Conservation (phyloP, 31 red algal genomes). For the Endocladia muricata region DNA sequence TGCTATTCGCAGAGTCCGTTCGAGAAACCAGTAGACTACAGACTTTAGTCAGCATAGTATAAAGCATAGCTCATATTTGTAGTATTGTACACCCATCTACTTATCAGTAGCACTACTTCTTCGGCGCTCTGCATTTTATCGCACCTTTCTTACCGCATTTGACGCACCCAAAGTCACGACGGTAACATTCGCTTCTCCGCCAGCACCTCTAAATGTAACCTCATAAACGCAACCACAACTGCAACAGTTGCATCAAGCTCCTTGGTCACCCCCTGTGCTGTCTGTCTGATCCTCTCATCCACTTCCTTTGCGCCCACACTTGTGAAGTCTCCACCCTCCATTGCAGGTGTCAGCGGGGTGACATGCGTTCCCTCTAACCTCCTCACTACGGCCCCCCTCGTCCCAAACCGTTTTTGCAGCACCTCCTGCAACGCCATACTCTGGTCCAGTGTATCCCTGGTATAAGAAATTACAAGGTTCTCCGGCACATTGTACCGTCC, state of each 20-base stretch:
- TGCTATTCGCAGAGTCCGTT: too few species aligned
- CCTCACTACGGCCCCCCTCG: background rate
- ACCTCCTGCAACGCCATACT: background rate
- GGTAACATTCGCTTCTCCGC: background rate
- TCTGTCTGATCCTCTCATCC: slow-evolving; percentile 10
- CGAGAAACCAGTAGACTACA: too few species aligned
- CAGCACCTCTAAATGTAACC: slow-evolving; percentile 30
- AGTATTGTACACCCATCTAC: too few species aligned
- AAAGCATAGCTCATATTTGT: too few species aligned
- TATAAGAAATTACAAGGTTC: slow-evolving; percentile 25
- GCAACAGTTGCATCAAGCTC: slow-evolving; percentile 18
- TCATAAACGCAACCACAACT: slow-evolving; percentile 36
- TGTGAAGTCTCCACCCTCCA: background rate
- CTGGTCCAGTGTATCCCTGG: slow-evolving; percentile 25
- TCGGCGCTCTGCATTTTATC: too few species aligned
- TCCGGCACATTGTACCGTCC: slow-evolving; percentile 15
- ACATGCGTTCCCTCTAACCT: slow-evolving; percentile 39
- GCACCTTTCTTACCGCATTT: too few species aligned
- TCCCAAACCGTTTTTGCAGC: slow-evolving; percentile 3
- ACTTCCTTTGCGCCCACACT: background rate
- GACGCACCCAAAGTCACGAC: too few species aligned
- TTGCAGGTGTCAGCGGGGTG: slow-evolving; percentile 22
- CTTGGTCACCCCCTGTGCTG: slow-evolving; percentile 4
- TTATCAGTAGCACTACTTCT: too few species aligned
- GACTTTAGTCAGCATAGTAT: too few species aligned